Evolutionary conservation across 2,329 filamentous ascomycete species (phyloP), one percentile per base, ranked within the genome.

Genomic region (Leptosphaerulina australis): DNA sequence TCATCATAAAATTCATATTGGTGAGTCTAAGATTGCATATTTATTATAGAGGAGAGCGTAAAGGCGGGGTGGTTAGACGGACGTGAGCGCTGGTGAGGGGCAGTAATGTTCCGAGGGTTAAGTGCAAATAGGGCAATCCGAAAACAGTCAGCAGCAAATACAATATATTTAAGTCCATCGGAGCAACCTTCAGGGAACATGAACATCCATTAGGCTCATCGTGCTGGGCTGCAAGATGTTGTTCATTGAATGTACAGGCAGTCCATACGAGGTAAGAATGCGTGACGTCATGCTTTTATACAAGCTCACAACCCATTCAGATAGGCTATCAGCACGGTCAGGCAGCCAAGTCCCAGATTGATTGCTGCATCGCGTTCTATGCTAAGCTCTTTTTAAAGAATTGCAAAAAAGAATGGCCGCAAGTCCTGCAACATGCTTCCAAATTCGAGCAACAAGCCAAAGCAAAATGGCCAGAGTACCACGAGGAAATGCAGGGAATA

Each of bases 401-500:
- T n/a, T 75, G 76, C 36, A 75, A 76, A 20, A 62, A 79, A 48
- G 63, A 70, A 33, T 82, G 80, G 80, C 54, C 64, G 0, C 56
- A 76, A 28, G 79, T 81, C 11, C 74, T 72, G 7, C 53, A 71
- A 2, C 68, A 77, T 14, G 80, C 82, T 0, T 64, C 74, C 14
- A 69, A 71, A 22, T 84, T 83, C 58, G 72, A 79, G 39, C 63
- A 70, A 5, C 69, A 76, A 0, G 73, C 83, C 1, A 64, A 72
- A 29, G 56, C 62, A 6, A 72, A 72, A 55, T 77, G 75, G 71
- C 76, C 76, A 1, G 64, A 60, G 1, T 77, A 75, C 46, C 67
- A 76, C 6, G 69, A 76, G 28, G 77, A 79, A 52, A 78, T 79
- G 68, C 55, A 60, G 40, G 85, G 81, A 9, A 75, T 85, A 30